Conservation (phyloP, 73 alveolate genomes). For the Uronychia binucleata region DNA sequence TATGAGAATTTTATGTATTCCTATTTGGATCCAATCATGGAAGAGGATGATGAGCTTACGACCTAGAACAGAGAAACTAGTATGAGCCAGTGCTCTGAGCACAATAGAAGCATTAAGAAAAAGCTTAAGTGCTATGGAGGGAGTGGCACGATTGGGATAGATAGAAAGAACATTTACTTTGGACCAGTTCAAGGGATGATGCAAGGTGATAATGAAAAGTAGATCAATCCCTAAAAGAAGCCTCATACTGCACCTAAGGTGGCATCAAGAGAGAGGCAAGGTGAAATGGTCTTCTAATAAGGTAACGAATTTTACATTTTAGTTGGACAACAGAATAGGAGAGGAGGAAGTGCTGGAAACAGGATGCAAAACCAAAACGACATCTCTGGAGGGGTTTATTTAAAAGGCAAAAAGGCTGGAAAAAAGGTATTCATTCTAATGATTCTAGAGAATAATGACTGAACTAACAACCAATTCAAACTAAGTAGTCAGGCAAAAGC, state of each 20-base stretch:
- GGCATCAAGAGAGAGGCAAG: background rate
- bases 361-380: background rate
- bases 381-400: background rate
- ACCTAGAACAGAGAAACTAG: background rate
- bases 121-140: background rate
- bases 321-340: background rate
- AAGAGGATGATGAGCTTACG: background rate
- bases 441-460: background rate
- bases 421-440: background rate
- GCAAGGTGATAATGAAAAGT: background rate
- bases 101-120: background rate
- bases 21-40: background rate
- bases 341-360: background rate
- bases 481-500: background rate
- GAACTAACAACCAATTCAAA: background rate
- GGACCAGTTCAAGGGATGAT: background rate
- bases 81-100: background rate
- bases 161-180: background rate
- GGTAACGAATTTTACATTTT: too few relatives aligned
- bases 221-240: background rate
- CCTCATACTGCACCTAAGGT: background rate
- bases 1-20: background rate
- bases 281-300: background rate
- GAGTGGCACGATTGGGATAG: background rate
- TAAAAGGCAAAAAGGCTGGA: background rate